Evolutionary conservation across 768 basidiomycete species (phyloP).

Genomic region (Boletellus sp.): DNA sequence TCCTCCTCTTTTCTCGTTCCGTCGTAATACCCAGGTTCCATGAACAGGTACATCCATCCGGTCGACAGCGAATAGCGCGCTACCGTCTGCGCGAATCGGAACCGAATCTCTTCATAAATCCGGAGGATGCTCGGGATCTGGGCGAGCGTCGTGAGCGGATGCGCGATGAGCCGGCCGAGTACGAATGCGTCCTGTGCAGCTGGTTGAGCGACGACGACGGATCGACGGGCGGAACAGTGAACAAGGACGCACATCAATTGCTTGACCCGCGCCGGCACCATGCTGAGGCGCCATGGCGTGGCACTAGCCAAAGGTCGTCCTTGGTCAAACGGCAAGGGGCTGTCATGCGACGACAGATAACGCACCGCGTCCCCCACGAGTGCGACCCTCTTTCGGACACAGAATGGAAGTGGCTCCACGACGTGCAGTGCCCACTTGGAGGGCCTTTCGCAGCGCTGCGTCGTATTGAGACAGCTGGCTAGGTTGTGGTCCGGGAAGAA

Average conservation of each 20-base stretch:
- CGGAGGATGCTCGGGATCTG: conserved; percentile 3
- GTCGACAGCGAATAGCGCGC: conserved; percentile 14
- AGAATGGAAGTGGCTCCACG: conserved; percentile 39
- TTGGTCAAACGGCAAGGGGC: neutral
- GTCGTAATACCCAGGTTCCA: conserved; percentile 19
- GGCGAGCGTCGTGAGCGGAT: conserved; percentile 10
- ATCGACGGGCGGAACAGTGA: neutral
- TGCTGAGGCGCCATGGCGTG: conserved; percentile 27
- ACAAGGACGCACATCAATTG: conserved; percentile 19
- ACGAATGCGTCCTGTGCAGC: conserved; percentile 16
- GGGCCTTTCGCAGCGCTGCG: conserved; percentile 34
- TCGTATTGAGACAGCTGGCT: neutral
- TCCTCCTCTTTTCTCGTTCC: conserved; percentile 12
- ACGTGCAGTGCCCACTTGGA: conserved; percentile 45
- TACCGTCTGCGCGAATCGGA: conserved; percentile 11
- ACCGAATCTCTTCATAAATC: conserved; percentile 10
- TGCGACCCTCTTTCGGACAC: conserved; percentile 37
- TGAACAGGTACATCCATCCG: conserved; percentile 20
- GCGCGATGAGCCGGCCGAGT: conserved; percentile 24
- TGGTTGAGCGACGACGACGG: neutral
- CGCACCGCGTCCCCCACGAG: conserved; percentile 50
- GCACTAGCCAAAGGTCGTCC: conserved; percentile 10
- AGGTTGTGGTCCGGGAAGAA: no score
- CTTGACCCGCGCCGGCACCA: conserved; percentile 26
- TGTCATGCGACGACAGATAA: neutral